A percentile compares a stretch with the other conserved stretches of the same genome.
Conservation (phyloP, 805 yeast genomes). For the Yarrowia deformans region DNA sequence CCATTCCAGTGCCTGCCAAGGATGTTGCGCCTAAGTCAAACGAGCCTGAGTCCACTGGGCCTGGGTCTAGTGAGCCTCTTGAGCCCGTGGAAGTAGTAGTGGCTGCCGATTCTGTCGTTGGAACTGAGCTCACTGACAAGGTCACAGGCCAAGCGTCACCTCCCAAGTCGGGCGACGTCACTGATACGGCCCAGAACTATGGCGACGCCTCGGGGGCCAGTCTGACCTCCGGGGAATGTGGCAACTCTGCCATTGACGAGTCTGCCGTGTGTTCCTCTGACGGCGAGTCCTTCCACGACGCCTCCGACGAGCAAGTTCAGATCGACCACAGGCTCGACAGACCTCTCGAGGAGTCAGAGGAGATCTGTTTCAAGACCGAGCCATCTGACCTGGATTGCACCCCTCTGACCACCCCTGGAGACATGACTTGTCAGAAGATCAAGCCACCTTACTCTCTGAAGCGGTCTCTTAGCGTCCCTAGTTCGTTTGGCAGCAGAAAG, state of each 20-base stretch:
- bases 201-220: too few relatives aligned
- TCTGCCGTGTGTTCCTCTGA: background rate
- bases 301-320: background rate
- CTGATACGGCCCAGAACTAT: too few relatives aligned
- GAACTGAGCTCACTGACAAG: too few relatives aligned
- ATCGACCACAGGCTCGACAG: too few relatives aligned
- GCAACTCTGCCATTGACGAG: conserved; percentile 12
- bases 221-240: background rate
- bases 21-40: too few relatives aligned
- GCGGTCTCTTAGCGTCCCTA: background rate
- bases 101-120: background rate
- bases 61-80: too few relatives aligned
- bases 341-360: background rate
- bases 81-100: too few relatives aligned
- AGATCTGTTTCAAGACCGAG: background rate
- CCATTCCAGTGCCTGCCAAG: too few relatives aligned
- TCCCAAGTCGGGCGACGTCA: too few relatives aligned
- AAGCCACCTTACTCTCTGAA: conserved; percentile 3
- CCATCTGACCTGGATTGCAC: background rate
- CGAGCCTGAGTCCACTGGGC: too few relatives aligned
- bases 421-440: background rate
- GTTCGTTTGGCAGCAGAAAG: background rate
- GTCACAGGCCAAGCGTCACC: too few relatives aligned
- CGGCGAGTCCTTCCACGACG: conserved; percentile 11
- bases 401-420: background rate